Evolutionary conservation across 768 basidiomycete species (phyloP), one percentile per base, ranked within the genome.

Genomic region (Tylopilus plumbeoviolaceoides): DNA sequence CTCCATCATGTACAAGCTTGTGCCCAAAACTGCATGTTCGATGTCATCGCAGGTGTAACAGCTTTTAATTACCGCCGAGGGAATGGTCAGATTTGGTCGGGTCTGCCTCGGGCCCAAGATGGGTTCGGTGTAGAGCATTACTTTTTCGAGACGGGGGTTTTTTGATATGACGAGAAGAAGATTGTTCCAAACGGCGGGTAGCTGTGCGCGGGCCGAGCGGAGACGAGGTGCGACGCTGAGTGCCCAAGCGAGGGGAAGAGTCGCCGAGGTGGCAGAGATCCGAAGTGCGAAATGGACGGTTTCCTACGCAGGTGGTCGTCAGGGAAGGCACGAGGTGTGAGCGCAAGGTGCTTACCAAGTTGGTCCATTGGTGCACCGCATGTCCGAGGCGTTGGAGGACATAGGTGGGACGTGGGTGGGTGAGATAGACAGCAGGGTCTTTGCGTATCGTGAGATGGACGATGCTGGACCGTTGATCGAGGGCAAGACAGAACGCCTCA

Each of bases 171-270:
- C 58, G 52, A 81, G 74, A 51, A 84, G 73, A 14, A 78, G 59
- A 41, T 74, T 70, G 65, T 79, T 82, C 84, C 84, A 85, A 0
- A 83, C 69, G 5, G 77, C 73, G 2, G 84, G 84, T 7, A 84
- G 69, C 42, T 77, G 73, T 0, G 84, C 79, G 51, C 73, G 69
- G 48, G 86, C 72, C 2, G 71, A 74, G 56, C 73, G 78, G 6
- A 87, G 70, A 11, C 68, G 59, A 20, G 76, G 75, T 5, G 74
- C 68, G 1, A 68, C 72, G 0, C 74, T 70, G 10, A 73, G 65
- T 18, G 80, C 74, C 2, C 59, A 54, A 18, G 72, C 70, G 54
- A 62, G 75, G 12, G 60, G 53, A 7, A 65, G 52, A 4, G 65
- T 59, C 2, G 44, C 45, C 2, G 61, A 56, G 40, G 61, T 61